Evolutionary conservation across 116 monocot species (phyloP).

Genomic region (Iris pallida): DNA sequence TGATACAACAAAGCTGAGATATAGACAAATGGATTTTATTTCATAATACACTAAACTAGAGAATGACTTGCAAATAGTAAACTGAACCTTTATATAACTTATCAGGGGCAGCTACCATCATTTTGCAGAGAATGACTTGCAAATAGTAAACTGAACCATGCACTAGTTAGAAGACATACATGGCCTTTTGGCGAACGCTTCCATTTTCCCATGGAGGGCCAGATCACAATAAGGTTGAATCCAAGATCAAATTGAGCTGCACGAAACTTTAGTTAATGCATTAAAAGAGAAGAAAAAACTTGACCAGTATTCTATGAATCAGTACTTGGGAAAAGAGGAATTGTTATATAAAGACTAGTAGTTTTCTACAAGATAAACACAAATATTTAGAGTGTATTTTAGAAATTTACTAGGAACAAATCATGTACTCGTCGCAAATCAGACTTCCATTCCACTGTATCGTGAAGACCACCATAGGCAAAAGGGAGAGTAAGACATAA

Average conservation of each 20-base stretch:
- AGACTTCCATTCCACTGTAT: slow-evolving; percentile 45
- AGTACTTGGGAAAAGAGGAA: too few species aligned
- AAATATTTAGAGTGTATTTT: neutral
- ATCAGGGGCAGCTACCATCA: too few species aligned
- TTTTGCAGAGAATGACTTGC: too few species aligned
- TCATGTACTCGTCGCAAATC: slow-evolving; percentile 70
- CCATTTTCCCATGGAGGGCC: slow-evolving; percentile 99
- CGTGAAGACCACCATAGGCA: slow-evolving; percentile 11
- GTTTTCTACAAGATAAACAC: too few species aligned
- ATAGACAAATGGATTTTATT: too few species aligned
- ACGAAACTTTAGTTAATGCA: slow-evolving; percentile 10
- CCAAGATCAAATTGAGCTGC: slow-evolving; percentile 60
- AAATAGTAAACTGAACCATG: neutral
- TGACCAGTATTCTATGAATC: too few species aligned
- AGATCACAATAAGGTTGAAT: slow-evolving; percentile 80
- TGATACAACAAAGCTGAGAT: too few species aligned
- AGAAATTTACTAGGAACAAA: slow-evolving; percentile 71
- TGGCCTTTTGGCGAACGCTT: slow-evolving; percentile 75
- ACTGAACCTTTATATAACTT: too few species aligned
- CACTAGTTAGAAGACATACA: slow-evolving; percentile 32
- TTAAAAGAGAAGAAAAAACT: slow-evolving; percentile 16
- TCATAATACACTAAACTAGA: too few species aligned
- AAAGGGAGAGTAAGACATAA: slow-evolving; percentile 4
- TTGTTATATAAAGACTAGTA: neutral
- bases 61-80: too few species aligned